Conservation (phyloP, 495 filamentous ascomycete genomes). For the Diplogelasinospora grovesii region DNA sequence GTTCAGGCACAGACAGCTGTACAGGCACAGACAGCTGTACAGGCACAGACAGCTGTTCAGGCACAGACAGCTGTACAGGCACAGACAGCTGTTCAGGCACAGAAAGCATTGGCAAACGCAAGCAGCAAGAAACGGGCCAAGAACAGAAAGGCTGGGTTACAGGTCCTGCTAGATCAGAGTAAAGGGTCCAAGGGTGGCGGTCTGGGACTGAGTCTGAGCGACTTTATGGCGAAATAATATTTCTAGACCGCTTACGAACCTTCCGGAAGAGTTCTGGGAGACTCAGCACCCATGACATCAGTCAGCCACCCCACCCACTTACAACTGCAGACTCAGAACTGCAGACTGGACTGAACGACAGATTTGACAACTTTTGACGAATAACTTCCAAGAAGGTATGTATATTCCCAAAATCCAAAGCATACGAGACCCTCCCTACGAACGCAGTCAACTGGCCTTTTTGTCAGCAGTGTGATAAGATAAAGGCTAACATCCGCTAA, state of each 20-base stretch:
- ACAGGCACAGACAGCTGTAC: background rate
- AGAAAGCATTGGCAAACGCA: slow-evolving; percentile 31
- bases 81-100: background rate
- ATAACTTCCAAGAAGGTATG: background rate
- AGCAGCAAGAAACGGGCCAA: slow-evolving; percentile 50
- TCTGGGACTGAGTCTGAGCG: slow-evolving; percentile 44
- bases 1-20: too few species aligned
- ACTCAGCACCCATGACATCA: background rate
- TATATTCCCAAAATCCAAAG: background rate
- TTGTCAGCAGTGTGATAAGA: slow-evolving; percentile 23
- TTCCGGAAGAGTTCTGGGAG: background rate
- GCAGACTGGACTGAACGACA: slow-evolving; percentile 14
- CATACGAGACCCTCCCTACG: too few species aligned
- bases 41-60: background rate
- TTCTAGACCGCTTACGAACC: too few species aligned
- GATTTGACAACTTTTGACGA: slow-evolving; percentile 21
- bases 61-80: background rate
- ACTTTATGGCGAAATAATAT: slow-evolving; percentile 48
- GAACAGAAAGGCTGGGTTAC: slow-evolving; percentile 47
- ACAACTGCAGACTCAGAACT: background rate
- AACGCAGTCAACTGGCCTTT: too few species aligned
- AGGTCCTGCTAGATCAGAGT: slow-evolving; percentile 41
- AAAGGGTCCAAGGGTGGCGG: slow-evolving; percentile 26
- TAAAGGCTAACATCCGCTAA: slow-evolving; percentile 20
- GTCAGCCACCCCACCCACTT: background rate